Conservation (phyloP, 129 eudicot species). For the Artemisia annua region DNA sequence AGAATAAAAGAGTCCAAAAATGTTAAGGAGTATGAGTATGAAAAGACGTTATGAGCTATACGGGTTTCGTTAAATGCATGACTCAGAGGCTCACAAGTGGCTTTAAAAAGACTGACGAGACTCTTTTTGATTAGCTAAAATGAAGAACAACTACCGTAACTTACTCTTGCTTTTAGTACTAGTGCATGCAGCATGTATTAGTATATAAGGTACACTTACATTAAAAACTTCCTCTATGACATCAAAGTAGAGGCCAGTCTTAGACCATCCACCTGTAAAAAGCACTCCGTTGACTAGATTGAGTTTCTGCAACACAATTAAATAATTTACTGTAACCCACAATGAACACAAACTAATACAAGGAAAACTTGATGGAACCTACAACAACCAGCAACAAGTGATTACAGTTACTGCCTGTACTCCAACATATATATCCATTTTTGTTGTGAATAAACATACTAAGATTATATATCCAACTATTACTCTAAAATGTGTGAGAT, state of each 20-base stretch:
- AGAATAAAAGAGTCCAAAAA: not conserved
- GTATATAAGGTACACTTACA: conserved; percentile 41
- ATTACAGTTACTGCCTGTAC: too few species aligned
- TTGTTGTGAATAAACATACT: too few species aligned
- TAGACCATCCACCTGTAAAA: conserved; percentile 95
- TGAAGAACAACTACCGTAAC: not conserved
- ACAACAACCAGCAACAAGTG: too few species aligned
- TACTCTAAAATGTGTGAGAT: too few species aligned
- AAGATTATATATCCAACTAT: too few species aligned
- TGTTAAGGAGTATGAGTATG: not conserved
- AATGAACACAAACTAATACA: not conserved
- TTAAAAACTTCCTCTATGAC: conserved; percentile 61
- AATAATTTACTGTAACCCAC: conserved; percentile 1
- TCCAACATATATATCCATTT: too few species aligned
- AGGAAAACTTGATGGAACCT: too few species aligned
- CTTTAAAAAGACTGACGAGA: conserved; percentile 1
- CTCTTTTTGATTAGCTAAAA: conserved; percentile 8
- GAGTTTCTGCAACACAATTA: conserved; percentile 65
- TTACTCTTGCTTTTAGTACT: not conserved
- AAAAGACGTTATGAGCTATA: conserved; percentile 13
- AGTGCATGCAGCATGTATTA: not conserved
- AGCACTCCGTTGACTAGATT: conserved; percentile 84
- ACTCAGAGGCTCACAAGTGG: conserved; percentile 12
- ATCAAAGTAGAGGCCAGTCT: conserved; percentile 73
- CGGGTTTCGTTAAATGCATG: not conserved